Percentiles rank a stretch among this genome's conserved stretches.
Conservation (phyloP, 306 rosid genomes). For the Lupinus albus region DNA sequence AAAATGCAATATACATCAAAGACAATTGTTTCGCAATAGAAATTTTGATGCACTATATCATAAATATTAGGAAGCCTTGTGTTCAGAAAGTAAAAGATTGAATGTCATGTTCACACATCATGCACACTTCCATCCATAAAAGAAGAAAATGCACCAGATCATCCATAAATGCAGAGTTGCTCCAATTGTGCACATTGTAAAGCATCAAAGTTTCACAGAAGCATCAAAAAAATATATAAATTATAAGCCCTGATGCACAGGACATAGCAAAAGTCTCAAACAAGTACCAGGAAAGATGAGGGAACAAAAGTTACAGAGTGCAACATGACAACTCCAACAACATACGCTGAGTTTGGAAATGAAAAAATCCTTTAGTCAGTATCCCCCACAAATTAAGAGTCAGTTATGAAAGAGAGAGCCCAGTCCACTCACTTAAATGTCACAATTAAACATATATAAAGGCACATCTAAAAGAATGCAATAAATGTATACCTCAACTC, state of each 20-base stretch:
- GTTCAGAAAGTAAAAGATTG: neutral
- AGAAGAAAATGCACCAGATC: neutral
- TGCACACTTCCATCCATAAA: conserved; percentile 14
- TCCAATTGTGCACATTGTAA: neutral
- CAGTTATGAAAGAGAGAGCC: neutral
- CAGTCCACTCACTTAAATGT: too few species aligned
- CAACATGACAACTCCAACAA: neutral
- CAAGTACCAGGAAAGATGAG: neutral
- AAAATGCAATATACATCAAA: conserved; percentile 7
- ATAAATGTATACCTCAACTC: too few species aligned
- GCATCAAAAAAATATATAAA: neutral
- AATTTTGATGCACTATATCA: too few species aligned
- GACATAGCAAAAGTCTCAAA: conserved; percentile 7
- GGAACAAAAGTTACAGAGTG: neutral
- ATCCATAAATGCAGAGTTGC: neutral
- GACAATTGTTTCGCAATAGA: neutral
- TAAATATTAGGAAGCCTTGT: neutral
- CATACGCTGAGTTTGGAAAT: neutral
- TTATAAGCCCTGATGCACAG: neutral
- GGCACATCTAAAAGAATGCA: too few species aligned
- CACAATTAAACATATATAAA: too few species aligned
- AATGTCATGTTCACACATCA: conserved; percentile 7
- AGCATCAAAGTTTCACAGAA: neutral
- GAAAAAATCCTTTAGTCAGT: neutral
- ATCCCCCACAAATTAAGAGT: conserved; percentile 1